Percentiles rank a stretch among this genome's conserved stretches.
Conservation (phyloP, 2,329 filamentous ascomycete species). For the Phyllachora maydis region DNA sequence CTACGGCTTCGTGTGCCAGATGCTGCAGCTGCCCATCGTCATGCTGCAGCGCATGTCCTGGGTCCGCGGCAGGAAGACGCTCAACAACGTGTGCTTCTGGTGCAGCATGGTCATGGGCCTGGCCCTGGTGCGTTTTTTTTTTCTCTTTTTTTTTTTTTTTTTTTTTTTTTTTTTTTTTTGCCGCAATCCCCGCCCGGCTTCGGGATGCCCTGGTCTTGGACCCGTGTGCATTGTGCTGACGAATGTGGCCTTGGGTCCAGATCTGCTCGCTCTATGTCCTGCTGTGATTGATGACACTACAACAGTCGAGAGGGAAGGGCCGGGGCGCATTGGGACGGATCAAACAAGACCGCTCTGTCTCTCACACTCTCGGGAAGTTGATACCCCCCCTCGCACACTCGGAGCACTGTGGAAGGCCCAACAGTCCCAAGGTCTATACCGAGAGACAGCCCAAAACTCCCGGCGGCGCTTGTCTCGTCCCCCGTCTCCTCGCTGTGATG, state of each 20-base stretch:
- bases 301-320: no score
- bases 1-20: slow-evolving; percentile 87
- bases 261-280: slow-evolving; percentile 33
- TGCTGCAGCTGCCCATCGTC: slow-evolving; percentile 93
- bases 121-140: slow-evolving; percentile 56
- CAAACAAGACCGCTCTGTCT: no score
- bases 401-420: no score
- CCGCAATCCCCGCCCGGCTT: neutral
- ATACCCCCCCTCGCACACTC: no score
- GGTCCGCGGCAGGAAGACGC: slow-evolving; percentile 51
- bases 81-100: slow-evolving; percentile 88
- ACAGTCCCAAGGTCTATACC: no score
- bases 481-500: no score
- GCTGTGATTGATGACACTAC: no score
- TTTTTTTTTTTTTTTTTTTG: slow-evolving; percentile 2
- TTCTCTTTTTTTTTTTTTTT: slow-evolving; percentile 3
- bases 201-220: slow-evolving; percentile 3
- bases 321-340: no score
- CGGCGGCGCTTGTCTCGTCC: no score
- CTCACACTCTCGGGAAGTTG: no score
- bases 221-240: neutral
- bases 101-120: slow-evolving; percentile 76
- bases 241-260: slow-evolving; percentile 9
- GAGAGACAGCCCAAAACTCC: no score
- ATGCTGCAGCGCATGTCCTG: slow-evolving; percentile 65